Conservation (phyloP, 2,329 filamentous ascomycete genomes). For the Sporothrix dimorphospora region DNA sequence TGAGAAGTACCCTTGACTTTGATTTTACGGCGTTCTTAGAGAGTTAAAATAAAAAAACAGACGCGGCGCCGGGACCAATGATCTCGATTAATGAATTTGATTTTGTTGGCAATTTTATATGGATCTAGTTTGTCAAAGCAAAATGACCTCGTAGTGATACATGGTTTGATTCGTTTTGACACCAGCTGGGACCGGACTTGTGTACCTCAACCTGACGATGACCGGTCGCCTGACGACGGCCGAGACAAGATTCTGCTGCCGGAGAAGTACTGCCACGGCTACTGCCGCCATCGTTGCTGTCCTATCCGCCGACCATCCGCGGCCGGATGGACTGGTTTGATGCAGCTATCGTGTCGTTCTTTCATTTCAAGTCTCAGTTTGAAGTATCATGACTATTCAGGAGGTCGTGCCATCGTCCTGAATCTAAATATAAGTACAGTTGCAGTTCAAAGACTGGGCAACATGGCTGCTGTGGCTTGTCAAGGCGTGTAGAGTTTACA, state of each 20-base stretch:
- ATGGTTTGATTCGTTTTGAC: background rate
- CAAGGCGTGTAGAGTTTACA: background rate
- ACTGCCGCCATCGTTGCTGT: no score
- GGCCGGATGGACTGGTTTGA: no score
- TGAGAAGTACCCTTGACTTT: no score
- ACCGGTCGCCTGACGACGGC: no score
- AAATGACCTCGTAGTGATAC: background rate
- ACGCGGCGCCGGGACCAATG: background rate
- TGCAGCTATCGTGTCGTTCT: no score
- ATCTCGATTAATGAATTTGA: background rate
- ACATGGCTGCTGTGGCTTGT: background rate
- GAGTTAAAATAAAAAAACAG: background rate
- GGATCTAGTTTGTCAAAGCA: background rate
- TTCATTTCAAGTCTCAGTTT: background rate
- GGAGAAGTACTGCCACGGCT: no score
- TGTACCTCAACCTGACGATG: background rate
- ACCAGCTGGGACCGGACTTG: background rate
- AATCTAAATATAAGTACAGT: background rate
- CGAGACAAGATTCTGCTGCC: no score
- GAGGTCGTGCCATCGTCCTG: background rate
- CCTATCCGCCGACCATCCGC: no score
- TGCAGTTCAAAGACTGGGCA: background rate
- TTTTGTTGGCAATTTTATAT: background rate
- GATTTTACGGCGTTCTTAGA: background rate
- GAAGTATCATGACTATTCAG: background rate